Base-by-base conservation (phyloP, 805 yeast species). In the Maudiozyma pseudohumilis region DNA sequence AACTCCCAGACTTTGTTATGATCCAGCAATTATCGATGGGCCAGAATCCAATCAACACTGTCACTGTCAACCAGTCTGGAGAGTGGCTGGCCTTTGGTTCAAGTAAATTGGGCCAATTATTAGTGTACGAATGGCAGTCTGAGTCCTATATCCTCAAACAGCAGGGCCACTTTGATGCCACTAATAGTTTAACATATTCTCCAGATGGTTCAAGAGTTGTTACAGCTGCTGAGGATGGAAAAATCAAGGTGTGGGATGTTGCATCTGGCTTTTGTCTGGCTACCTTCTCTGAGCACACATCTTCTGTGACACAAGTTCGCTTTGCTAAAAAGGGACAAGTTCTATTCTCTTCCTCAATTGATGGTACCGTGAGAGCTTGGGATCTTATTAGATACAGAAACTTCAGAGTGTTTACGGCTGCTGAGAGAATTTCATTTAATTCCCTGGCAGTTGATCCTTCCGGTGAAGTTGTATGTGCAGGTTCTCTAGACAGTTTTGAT, bases 61-160 rank as follows among this genome's bases (percentile, higher is more conserved):
- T 92, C 3, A 61, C 76, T 9, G 72, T 92, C 27, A 92, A 89
- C 57, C 61, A 68, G 2, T 67, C 88, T 6, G 98, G 98, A 24
- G 98, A 92, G 59, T 92, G 98, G 98, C 66, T 92, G 23, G 95
- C 96, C 0, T 84, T 92, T 59, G 98, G 98, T 4, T 87, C 96
- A 0, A 64, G 86, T 24, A 79, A 77, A 53, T 60, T 84, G 21
- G 98, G 98, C n/a, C 98, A 92, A 62, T 64, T 92, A 41, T 64
- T 92, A 40, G 98, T 92, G 0, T 92, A 94, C 68, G 98, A 92
- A 68, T 92, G 98, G 98, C 96, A 92, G 64, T 83, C 95, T 4
- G 98, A 92, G 59, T 84, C 96, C 0, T 92, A 89, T 55, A 81
- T 92, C 33, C 66, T 92, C 46, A 88, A 89, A 56, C 98, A 92